These are phyloP conservation scores for Macrolepiota dolichaula DNA, from an alignment of 768 basidiomycete genomes.

Conservation along the genomic window DNA sequence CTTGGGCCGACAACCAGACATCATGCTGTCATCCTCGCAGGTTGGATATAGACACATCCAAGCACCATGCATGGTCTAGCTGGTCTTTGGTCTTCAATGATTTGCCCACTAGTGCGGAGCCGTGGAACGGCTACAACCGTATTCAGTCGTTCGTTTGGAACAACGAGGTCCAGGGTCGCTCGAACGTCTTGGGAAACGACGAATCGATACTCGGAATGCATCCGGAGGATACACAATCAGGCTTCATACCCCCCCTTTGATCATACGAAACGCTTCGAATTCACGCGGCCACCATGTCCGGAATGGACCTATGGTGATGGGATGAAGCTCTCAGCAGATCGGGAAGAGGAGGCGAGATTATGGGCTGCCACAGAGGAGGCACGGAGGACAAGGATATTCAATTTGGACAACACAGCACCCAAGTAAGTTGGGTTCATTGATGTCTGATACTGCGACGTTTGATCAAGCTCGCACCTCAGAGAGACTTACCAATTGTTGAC, in stretches of 20 bases:
- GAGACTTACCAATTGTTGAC: constrained; percentile 50
- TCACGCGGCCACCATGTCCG: constrained; percentile 35
- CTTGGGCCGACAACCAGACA: not conserved
- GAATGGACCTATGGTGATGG: constrained; percentile 43
- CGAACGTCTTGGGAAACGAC: not conserved
- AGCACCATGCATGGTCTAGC: not conserved
- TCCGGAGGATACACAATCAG: constrained; percentile 4
- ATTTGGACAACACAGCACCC: constrained; percentile 29
- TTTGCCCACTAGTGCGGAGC: not conserved
- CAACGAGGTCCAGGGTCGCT: not conserved
- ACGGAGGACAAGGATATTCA: constrained; percentile 35
- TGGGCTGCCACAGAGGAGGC: constrained; percentile 8
- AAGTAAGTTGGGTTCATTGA: constrained; percentile 18
- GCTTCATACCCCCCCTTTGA: constrained; percentile 19
- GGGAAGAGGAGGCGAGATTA: constrained; percentile 22
- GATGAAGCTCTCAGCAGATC: constrained; percentile 18
- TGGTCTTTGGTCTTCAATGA: not conserved
- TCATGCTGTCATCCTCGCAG: not conserved
- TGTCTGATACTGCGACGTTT: not conserved
- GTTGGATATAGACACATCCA: not conserved
- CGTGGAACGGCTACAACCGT: not conserved
- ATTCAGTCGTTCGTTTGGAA: not conserved
- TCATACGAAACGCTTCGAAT: constrained; percentile 24
- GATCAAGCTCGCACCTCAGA: constrained; percentile 17
- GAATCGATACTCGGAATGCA: not conserved